Evolutionary conservation across 495 filamentous ascomycete genomes (phyloP).

Genomic region (Entonaema liquescens): DNA sequence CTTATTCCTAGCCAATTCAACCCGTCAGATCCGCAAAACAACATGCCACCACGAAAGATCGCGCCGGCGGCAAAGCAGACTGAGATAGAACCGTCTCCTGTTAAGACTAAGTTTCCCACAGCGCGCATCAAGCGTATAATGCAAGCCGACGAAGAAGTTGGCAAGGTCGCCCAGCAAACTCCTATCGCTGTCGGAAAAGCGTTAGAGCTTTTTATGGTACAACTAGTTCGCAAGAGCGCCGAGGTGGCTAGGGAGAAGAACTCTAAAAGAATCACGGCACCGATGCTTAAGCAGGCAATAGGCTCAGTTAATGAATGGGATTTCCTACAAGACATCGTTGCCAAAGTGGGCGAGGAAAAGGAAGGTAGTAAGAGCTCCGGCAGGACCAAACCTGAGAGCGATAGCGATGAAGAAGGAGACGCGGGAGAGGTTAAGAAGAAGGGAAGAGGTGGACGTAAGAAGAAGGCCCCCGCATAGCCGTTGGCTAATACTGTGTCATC

Average conservation of each 20-base stretch:
- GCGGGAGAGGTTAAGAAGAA: constrained; percentile 53
- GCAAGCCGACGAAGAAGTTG: constrained; percentile 99
- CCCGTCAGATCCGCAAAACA: constrained; percentile 32
- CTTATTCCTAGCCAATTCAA: constrained; percentile 46
- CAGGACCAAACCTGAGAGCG: constrained; percentile 50
- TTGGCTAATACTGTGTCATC: constrained; percentile 1
- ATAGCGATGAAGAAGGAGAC: constrained; percentile 54
- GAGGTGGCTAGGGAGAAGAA: constrained; percentile 80
- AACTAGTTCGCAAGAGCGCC: constrained; percentile 85
- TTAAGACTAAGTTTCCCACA: constrained; percentile 96
- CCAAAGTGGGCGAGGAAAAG: constrained; percentile 78
- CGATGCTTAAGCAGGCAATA: constrained; percentile 90
- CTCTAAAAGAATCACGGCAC: constrained; percentile 87
- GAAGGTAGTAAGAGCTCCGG: constrained; percentile 43
- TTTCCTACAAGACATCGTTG: constrained; percentile 90
- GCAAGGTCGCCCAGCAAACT: constrained; percentile 97
- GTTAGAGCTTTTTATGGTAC: constrained; percentile 96
- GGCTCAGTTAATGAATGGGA: constrained; percentile 88
- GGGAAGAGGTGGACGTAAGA: constrained; percentile 54
- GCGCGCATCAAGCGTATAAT: constrained; percentile 99
- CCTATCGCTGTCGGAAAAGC: constrained; percentile 96
- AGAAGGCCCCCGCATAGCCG: constrained; percentile 47
- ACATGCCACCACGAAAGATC: constrained; percentile 57
- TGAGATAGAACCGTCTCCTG: constrained; percentile 67
- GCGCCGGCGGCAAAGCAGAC: constrained; percentile 41